Evolutionary conservation across 345 rosid species (phyloP).

Genomic region (Trapa bicornis): DNA sequence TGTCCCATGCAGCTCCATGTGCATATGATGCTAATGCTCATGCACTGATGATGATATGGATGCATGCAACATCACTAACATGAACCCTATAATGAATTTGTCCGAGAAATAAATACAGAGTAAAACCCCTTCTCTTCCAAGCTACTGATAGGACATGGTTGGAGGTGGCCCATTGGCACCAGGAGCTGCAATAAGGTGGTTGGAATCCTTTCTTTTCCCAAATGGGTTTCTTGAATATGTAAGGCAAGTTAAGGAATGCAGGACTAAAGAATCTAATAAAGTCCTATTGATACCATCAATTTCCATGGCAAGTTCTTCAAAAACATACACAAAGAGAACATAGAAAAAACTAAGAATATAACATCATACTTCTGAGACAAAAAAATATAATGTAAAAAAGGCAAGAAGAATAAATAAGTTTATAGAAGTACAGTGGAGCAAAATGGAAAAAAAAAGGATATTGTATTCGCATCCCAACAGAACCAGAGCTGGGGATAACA

Average conservation of each 20-base stretch:
- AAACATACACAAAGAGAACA: neutral
- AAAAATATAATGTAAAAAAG: neutral
- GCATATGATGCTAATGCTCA: constrained; percentile 76
- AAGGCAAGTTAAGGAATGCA: constrained; percentile 35
- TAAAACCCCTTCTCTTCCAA: constrained; percentile 50
- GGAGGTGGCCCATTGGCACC: constrained; percentile 65
- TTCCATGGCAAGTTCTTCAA: neutral
- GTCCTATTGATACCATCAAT: neutral
- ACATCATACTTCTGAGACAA: neutral
- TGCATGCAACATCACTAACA: constrained; percentile 85
- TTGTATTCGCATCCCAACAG: constrained; percentile 99
- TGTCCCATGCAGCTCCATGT: constrained; percentile 20
- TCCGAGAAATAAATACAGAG: constrained; percentile 49
- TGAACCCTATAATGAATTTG: constrained; percentile 64
- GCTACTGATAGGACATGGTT: constrained; percentile 65
- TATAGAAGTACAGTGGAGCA: too few relatives aligned
- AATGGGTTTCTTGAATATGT: constrained; percentile 92
- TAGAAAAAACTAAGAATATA: neutral
- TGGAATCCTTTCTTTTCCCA: constrained; percentile 76
- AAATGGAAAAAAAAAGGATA: constrained; percentile 48
- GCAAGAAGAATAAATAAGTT: neutral
- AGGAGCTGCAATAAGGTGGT: constrained; percentile 51
- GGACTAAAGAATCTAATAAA: neutral
- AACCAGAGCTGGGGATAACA: constrained; percentile 87
- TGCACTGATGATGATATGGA: constrained; percentile 59